These are phyloP conservation scores for Linum trigynum DNA, from an alignment of 345 rosid genomes.

Conservation along the genomic window DNA sequence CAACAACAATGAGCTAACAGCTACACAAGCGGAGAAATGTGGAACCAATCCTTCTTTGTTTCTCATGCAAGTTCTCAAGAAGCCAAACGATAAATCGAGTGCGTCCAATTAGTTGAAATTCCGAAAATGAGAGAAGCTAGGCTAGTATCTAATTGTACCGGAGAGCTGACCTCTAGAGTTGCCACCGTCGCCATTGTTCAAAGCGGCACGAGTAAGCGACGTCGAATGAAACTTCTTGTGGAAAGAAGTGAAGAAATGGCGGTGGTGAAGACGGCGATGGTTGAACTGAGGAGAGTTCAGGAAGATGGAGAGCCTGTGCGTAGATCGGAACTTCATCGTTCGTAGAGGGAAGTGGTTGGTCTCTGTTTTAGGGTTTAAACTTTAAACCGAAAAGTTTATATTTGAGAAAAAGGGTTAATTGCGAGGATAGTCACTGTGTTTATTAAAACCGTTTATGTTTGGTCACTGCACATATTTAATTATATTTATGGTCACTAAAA, in stretches of 20 bases:
- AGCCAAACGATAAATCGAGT: conserved; percentile 1
- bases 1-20: neutral
- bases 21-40: neutral
- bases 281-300: conserved; percentile 18
- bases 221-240: conserved; percentile 34
- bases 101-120: neutral
- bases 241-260: conserved; percentile 40
- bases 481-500: no score
- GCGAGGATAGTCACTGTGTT: neutral
- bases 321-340: neutral
- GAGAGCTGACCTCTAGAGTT: conserved; percentile 43
- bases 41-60: neutral
- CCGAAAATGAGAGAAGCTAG: neutral
- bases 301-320: conserved; percentile 14
- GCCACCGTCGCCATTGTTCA: conserved; percentile 28
- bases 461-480: no score
- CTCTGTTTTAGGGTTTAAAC: neutral
- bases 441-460: no score
- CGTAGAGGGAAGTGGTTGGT: neutral
- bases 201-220: conserved; percentile 36
- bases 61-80: conserved; percentile 5
- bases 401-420: neutral
- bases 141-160: neutral
- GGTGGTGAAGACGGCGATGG: conserved; percentile 25
- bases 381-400: no score